Evolutionary conservation across 2,329 filamentous ascomycete species (phyloP).

Genomic region (Talaromyces atroroseus): DNA sequence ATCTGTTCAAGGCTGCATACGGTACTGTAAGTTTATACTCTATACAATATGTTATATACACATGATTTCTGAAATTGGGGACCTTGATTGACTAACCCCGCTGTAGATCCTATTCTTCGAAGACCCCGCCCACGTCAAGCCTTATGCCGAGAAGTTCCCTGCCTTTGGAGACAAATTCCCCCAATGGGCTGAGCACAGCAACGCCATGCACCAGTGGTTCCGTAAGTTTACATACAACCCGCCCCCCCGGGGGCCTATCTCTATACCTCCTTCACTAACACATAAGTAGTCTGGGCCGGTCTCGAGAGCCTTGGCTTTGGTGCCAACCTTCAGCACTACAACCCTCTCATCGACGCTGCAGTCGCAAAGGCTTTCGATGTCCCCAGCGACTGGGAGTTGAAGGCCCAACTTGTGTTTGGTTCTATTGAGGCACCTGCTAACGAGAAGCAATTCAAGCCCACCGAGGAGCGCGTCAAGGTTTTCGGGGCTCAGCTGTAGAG

Average conservation of each 20-base stretch:
- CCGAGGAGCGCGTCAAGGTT: conserved; percentile 64
- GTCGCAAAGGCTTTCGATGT: conserved; percentile 65
- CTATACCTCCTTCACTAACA: background rate
- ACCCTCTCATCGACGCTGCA: conserved; percentile 72
- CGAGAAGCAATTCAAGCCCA: conserved; percentile 59
- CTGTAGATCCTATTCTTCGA: conserved; percentile 72
- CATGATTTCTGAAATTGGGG: background rate
- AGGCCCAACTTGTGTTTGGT: conserved; percentile 82
- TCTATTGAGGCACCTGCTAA: conserved; percentile 49
- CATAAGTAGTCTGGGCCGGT: conserved; percentile 62
- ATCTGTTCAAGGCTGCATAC: conserved; percentile 63
- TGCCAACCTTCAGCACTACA: conserved; percentile 90
- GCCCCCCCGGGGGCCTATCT: too few relatives aligned
- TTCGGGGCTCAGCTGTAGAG: conserved; percentile 9
- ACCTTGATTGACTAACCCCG: background rate
- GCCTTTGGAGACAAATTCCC: conserved; percentile 76
- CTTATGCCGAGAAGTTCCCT: conserved; percentile 63
- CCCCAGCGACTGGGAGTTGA: conserved; percentile 67
- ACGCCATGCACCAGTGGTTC: conserved; percentile 75
- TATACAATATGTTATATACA: background rate
- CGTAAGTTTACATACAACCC: conserved; percentile 25
- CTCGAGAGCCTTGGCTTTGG: conserved; percentile 80
- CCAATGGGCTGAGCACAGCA: conserved; percentile 67
- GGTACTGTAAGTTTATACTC: conserved; percentile 59
- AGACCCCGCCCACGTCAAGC: conserved; percentile 62